These are phyloP conservation scores for Dactylonectria macrodidyma DNA, from an alignment of 2,329 filamentous ascomycete species.

Conservation along the genomic window DNA sequence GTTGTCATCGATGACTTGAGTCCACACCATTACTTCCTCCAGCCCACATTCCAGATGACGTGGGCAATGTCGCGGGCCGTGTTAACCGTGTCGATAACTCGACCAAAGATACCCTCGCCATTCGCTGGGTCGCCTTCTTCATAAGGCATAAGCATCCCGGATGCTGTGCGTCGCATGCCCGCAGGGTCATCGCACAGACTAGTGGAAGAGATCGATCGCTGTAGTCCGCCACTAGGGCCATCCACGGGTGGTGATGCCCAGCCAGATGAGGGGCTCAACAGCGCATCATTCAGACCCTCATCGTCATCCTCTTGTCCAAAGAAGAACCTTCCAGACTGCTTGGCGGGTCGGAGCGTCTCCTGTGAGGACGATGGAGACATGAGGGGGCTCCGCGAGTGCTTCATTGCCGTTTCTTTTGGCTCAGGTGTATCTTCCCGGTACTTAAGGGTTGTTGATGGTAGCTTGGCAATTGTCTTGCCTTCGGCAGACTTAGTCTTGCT, in stretches of 20 bases:
- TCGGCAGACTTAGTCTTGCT: slow-evolving; percentile 66
- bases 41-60: slow-evolving; percentile 81
- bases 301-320: slow-evolving; percentile 74
- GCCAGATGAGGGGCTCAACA: slow-evolving; percentile 48
- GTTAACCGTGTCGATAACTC: slow-evolving; percentile 85
- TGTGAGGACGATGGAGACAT: slow-evolving; percentile 84
- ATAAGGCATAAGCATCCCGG: slow-evolving; percentile 93
- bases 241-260: slow-evolving; percentile 52
- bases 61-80: slow-evolving; percentile 79
- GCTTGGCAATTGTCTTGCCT: slow-evolving; percentile 88
- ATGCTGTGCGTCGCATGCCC: slow-evolving; percentile 83
- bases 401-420: slow-evolving; percentile 72
- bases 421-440: slow-evolving; percentile 85
- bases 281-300: slow-evolving; percentile 62
- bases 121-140: slow-evolving; percentile 78
- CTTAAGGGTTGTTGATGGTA: slow-evolving; percentile 90
- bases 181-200: slow-evolving; percentile 66
- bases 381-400: slow-evolving; percentile 69
- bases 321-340: slow-evolving; percentile 75
- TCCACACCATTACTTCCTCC: slow-evolving; percentile 65
- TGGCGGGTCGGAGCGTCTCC: slow-evolving; percentile 83
- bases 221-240: slow-evolving; percentile 52
- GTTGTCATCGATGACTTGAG: slow-evolving; percentile 1
- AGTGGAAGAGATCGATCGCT: slow-evolving; percentile 64
- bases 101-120: slow-evolving; percentile 79